Evolutionary conservation across 2,329 filamentous ascomycete genomes (phyloP), one percentile per base, ranked within the genome.

Genomic region (Aspergillus sp.): DNA sequence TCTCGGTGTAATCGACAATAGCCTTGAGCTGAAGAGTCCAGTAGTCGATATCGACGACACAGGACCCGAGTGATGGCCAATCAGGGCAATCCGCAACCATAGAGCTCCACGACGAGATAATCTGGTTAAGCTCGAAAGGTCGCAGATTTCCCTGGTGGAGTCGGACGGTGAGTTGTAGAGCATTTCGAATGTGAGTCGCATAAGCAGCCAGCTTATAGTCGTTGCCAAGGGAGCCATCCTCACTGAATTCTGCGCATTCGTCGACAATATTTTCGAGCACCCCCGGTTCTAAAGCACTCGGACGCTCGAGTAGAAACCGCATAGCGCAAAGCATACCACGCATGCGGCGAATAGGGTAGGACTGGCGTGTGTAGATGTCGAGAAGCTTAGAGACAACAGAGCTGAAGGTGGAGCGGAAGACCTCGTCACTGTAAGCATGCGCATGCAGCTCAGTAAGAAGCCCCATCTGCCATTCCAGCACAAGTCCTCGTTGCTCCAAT

Each of bases 1-100:
- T 75, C 43, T 77, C 75, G 4, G 83, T 70, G 54, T 76, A 84
- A 48, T 82, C 78, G 6, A 76, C 69, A 37, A 80, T 64, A 1
- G 74, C 71, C 46, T 75, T 71, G 33, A 85, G 64, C 44, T 81
- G 76, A 25, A 71, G 57, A 12, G 79, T 52, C 61, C 79, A 74
- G 41, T 67, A 64, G 15, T 73, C 69, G 6, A 71, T 55, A 54
- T 81, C 73, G 41, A 80, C 76, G n/a, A 85, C 59, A 12, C 64
- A 61, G 10, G 63, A 58, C 12, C 66, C 49, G 15, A 83, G 53
- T 5, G 68, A 62, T 6, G 66, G 56, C 62, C 69, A 66, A 30
- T 72, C 68, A 37, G 63, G 53, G 53, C 79, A 75, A 22, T 70
- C 62, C 41, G 61, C 64, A 23, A 73, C 61, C 44, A 82, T 70